Conservation (phyloP, 805 yeast species). For the Cyberlindnera americana region DNA sequence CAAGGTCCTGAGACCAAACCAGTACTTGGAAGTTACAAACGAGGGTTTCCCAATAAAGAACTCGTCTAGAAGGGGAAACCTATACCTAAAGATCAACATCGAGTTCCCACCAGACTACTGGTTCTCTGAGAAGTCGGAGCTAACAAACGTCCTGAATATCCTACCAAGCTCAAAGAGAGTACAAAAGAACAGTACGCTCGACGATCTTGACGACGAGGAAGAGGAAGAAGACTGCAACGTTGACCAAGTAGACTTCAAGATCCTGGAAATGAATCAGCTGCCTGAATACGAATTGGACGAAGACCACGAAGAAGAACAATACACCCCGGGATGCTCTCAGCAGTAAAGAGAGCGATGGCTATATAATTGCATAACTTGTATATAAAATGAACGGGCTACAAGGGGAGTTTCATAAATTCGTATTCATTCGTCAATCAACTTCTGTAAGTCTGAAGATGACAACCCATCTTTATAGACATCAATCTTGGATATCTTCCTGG, state of each 20-base stretch:
- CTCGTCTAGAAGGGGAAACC: constrained; percentile 50
- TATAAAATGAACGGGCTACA: too few relatives aligned
- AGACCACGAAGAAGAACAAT: constrained; percentile 15
- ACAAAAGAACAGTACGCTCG: constrained; percentile 30
- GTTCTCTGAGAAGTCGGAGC: constrained; percentile 72
- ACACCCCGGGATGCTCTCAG: constrained; percentile 38
- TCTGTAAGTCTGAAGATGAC: constrained; percentile 20
- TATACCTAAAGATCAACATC: constrained; percentile 65
- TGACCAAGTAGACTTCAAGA: constrained; percentile 17
- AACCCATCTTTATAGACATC: constrained; percentile 22
- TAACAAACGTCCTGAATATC: constrained; percentile 48
- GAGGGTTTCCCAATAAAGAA: constrained; percentile 81
- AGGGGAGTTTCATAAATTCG: too few relatives aligned
- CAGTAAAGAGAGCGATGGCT: constrained; percentile 29
- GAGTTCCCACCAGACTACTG: constrained; percentile 85
- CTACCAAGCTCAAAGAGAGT: constrained; percentile 40
- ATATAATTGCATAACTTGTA: too few relatives aligned
- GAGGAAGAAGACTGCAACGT: constrained; percentile 13
- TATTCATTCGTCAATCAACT: constrained; percentile 23
- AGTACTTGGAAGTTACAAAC: constrained; percentile 53
- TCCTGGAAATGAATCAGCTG: constrained; percentile 7
- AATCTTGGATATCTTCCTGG: constrained; percentile 12
- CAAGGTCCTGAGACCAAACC: constrained; percentile 76
- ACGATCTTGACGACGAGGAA: constrained; percentile 20
- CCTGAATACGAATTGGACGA: constrained; percentile 15